Evolutionary conservation across 257 asterid genomes (phyloP).

Genomic region (Nicotiana undulata): DNA sequence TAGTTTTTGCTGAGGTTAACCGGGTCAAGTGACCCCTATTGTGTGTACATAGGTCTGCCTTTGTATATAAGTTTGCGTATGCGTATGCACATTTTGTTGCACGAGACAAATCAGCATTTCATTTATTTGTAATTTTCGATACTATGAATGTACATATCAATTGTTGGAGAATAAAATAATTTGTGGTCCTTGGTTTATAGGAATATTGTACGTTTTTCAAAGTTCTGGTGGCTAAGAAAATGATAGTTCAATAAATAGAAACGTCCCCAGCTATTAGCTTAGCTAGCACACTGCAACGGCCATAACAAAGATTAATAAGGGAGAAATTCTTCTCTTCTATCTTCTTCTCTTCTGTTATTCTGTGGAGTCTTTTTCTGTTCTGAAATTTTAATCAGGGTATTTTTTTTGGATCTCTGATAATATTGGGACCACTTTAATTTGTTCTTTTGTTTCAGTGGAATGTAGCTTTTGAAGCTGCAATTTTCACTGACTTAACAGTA

Average conservation of each 20-base stretch:
- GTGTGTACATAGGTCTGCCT: too few relatives aligned
- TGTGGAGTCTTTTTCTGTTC: slow-evolving; percentile 2
- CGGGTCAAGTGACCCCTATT: too few relatives aligned
- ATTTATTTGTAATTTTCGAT: background rate
- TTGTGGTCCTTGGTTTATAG: background rate
- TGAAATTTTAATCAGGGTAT: background rate
- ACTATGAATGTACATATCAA: background rate
- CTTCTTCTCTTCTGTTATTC: background rate
- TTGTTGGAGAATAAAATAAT: background rate
- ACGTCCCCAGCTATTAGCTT: background rate
- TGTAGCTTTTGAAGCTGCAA: slow-evolving; percentile 43
- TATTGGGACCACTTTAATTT: slow-evolving; percentile 40
- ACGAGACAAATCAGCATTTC: slow-evolving; percentile 35
- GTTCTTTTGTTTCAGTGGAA: slow-evolving; percentile 34
- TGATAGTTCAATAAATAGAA: slow-evolving; percentile 2
- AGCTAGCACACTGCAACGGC: background rate
- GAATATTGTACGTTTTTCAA: background rate
- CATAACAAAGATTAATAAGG: background rate
- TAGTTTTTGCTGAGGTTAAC: too few relatives aligned
- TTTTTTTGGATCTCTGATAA: background rate
- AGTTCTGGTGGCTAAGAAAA: background rate
- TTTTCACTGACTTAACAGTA: slow-evolving; percentile 17
- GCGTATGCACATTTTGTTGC: background rate
- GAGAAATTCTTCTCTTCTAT: slow-evolving; percentile 17
- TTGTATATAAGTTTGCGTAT: too few relatives aligned